Conservation (phyloP, 306 rosid species). For the Dalbergia cultrata region DNA sequence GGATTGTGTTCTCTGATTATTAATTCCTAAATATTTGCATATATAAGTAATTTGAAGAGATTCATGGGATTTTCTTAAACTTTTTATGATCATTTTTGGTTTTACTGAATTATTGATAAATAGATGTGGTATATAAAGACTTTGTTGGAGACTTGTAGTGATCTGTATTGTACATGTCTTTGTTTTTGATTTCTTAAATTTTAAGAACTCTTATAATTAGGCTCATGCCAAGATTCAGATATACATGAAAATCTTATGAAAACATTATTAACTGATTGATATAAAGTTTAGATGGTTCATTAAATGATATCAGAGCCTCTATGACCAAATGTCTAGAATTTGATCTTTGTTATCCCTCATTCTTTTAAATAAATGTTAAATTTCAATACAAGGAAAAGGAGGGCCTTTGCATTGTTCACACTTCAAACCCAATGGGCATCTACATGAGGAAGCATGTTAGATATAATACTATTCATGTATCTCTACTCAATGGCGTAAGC, state of each 20-base stretch:
- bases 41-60: slow-evolving; percentile 19
- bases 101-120: slow-evolving; percentile 41
- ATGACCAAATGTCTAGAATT: no score
- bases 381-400: no score
- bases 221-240: slow-evolving; percentile 7
- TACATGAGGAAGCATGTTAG: no score
- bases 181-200: slow-evolving; percentile 36
- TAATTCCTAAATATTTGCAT: slow-evolving; percentile 22
- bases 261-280: slow-evolving; percentile 9
- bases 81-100: slow-evolving; percentile 2
- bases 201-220: slow-evolving; percentile 21
- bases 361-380: no score
- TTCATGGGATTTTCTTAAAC: slow-evolving; percentile 32
- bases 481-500: no score
- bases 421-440: no score
- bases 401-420: no score
- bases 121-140: slow-evolving; percentile 6
- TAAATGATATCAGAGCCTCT: no score
- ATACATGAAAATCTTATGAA: slow-evolving; percentile 28
- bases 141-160: not conserved
- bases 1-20: slow-evolving; percentile 36
- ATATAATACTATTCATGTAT: no score
- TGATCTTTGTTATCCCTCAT: no score
- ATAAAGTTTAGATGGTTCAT: not conserved
- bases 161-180: slow-evolving; percentile 16